phyloP scores from a whole-genome alignment of 176 grass and related monocot species.

The Elaeis guineensis region DNA sequence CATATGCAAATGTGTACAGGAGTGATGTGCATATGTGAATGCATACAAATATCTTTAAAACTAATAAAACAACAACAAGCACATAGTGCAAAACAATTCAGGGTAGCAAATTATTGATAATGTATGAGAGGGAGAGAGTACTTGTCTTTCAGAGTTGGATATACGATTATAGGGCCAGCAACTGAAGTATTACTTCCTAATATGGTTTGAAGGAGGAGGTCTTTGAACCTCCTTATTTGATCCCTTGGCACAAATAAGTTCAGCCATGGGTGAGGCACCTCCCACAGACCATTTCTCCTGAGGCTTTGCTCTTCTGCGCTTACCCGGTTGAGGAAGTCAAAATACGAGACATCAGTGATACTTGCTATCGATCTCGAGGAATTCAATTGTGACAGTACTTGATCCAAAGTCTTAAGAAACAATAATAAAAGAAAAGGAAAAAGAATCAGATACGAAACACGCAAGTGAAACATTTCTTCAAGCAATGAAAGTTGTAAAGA shows the following conservation, averaged over 20 bases:
- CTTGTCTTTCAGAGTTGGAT: not conserved
- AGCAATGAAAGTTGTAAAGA: too few relatives aligned
- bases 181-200: not conserved
- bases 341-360: not conserved
- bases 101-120: too few relatives aligned
- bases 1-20: too few relatives aligned
- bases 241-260: not conserved
- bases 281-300: not conserved
- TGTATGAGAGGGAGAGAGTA: not conserved
- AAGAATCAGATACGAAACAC: too few relatives aligned
- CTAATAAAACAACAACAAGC: too few relatives aligned
- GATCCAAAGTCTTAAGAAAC: not conserved
- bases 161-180: not conserved
- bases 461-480: too few relatives aligned
- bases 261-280: slow-evolving; percentile 7
- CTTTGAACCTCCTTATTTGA: slow-evolving; percentile 1
- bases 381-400: not conserved
- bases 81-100: too few relatives aligned
- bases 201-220: not conserved
- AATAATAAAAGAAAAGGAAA: not conserved
- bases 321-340: slow-evolving; percentile 3
- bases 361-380: not conserved
- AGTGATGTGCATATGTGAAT: too few relatives aligned
- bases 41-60: too few relatives aligned
- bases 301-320: not conserved